Evolutionary conservation across 495 filamentous ascomycete genomes (phyloP), one percentile per base, ranked within the genome.

Genomic region (Neurospora sp.): DNA sequence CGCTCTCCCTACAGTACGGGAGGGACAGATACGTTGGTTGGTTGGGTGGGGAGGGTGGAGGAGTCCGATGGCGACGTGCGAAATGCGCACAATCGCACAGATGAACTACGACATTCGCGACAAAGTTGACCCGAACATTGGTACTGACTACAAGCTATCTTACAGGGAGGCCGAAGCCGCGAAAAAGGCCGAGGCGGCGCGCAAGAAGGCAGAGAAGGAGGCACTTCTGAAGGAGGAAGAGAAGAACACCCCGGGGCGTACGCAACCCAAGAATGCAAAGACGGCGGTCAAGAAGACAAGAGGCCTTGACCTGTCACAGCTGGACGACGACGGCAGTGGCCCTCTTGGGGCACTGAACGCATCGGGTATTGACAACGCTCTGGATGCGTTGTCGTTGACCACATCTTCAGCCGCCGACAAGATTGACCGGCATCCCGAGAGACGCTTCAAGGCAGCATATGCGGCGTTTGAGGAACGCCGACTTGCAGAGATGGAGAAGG

Each of bases 181-280:
- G 68, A 98, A 97, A 84, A 94, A 93, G 78, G 91, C 91, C 73
- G 94, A 97, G 81, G 88, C 86, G 35, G 93, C 93, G 1, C 89
- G 90, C 69, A 97, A 95, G 82, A 97, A 96, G 80, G 93, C 93
- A 48, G 94, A 97, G 76, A 90, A 89, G 27, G 94, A 94, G 20
- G 92, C 94, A 9, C 83, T 92, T 22, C 85, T 94, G n/a, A 89
- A 87, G 69, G 94, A 91, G 76, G 96, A 99, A 81, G 96, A 97
- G 82, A 90, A 91, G 79, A 87, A 85, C 76, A 83, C 88, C 42
- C 85, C 85, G 69, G 85, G 85, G 22, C 90, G 94, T 79, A 79
- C 88, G 1, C 85, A 85, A 35, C 86, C 88, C 14, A 89, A 87
- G 79, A 87, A 87, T 40, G 68, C 83, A 31, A 88, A 90, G 78